Conservation (phyloP, 2,329 filamentous ascomycete species). For the Colletotrichum magnum region DNA sequence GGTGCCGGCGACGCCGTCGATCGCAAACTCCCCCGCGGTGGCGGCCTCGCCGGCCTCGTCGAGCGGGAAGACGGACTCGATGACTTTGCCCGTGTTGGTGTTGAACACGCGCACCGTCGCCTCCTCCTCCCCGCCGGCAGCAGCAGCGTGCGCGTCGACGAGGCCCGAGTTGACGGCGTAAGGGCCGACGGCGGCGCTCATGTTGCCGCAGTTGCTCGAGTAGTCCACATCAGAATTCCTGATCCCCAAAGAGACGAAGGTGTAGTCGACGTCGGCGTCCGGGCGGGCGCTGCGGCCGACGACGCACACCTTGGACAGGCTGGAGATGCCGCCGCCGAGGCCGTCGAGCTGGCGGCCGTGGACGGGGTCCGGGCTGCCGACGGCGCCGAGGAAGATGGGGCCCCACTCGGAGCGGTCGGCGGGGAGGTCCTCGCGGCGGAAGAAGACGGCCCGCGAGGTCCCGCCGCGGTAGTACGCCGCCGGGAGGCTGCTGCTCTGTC, state of each 20-base stretch:
- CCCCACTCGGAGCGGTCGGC: constrained; percentile 60
- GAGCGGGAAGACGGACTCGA: constrained; percentile 70
- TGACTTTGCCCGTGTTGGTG: constrained; percentile 78
- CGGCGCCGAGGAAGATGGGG: constrained; percentile 69
- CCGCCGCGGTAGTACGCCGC: constrained; percentile 77
- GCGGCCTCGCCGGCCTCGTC: constrained; percentile 59
- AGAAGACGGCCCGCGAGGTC: constrained; percentile 77
- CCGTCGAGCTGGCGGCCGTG: constrained; percentile 80
- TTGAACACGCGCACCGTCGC: constrained; percentile 74
- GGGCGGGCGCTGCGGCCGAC: constrained; percentile 65
- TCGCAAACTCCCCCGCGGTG: constrained; percentile 67
- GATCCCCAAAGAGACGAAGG: constrained; percentile 79
- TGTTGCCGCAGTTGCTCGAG: constrained; percentile 83
- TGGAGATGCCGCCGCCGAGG: constrained; percentile 78
- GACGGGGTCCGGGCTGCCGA: constrained; percentile 74
- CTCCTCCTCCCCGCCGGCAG: constrained; percentile 44
- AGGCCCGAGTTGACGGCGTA: constrained; percentile 71
- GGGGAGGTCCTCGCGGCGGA: constrained; percentile 68
- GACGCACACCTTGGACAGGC: constrained; percentile 79
- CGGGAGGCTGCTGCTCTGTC: constrained; percentile 49
- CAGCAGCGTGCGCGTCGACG: constrained; percentile 44
- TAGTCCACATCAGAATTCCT: constrained; percentile 73
- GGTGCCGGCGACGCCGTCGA: constrained; percentile 75
- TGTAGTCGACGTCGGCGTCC: constrained; percentile 76
- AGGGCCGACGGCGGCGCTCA: constrained; percentile 77